Percentiles rank a stretch among this genome's conserved stretches.
These are phyloP conservation scores for Acanthamoeba sp. DNA, from an alignment of 208 protist species.

Conservation along the genomic window DNA sequence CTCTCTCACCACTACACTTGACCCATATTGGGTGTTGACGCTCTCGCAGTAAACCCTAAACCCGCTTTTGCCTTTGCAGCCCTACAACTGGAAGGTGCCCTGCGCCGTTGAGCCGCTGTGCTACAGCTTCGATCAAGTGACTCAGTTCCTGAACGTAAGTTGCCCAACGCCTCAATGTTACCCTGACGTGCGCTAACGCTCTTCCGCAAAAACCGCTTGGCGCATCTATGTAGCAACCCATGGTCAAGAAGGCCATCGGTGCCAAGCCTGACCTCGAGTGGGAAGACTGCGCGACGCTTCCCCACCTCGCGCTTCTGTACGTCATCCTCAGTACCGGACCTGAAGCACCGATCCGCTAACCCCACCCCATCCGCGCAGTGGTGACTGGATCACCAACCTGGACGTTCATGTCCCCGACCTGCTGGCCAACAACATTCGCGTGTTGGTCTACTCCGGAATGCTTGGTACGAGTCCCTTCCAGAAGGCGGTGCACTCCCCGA, in stretches of 20 bases:
- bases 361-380: too few species aligned
- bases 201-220: too few species aligned
- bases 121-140: slow-evolving; percentile 60
- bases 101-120: slow-evolving; percentile 28
- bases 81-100: slow-evolving; percentile 62
- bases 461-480: neutral
- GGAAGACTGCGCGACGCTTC: neutral
- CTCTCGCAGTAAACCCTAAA: neutral
- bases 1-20: too few species aligned
- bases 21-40: too few species aligned
- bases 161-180: neutral
- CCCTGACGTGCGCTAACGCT: neutral
- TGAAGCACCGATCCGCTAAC: too few species aligned
- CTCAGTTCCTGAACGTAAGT: slow-evolving; percentile 28
- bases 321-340: too few species aligned
- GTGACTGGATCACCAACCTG: slow-evolving; percentile 51
- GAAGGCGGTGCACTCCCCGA: too few species aligned
- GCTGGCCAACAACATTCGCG: slow-evolving; percentile 62
- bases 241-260: slow-evolving; percentile 42
- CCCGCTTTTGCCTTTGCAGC: too few species aligned
- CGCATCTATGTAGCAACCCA: slow-evolving; percentile 11
- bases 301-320: slow-evolving; percentile 39
- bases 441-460: slow-evolving; percentile 55
- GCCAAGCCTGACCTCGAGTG: neutral
- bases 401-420: slow-evolving; percentile 56